phyloP scores from a whole-genome alignment of 148 eudicot species.

The Rhododendron vialii region DNA sequence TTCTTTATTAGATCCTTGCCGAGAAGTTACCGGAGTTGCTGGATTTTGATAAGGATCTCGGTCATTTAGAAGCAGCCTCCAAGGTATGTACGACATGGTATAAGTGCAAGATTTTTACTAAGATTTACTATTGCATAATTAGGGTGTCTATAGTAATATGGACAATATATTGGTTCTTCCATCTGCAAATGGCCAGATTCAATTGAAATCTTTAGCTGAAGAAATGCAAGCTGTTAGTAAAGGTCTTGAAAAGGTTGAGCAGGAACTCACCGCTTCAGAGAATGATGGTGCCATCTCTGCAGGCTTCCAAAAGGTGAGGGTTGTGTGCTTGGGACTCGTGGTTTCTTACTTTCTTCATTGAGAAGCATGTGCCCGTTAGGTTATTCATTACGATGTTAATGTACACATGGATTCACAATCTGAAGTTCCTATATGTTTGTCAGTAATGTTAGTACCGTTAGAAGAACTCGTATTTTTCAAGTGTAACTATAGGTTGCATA shows the following conservation, averaged over 20 bases:
- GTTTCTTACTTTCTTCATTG: constrained; percentile 4
- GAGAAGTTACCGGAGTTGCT: constrained; percentile 89
- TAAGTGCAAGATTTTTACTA: not conserved
- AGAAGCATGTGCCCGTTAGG: not conserved
- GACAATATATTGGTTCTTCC: not conserved
- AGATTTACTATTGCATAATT: not conserved
- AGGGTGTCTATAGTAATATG: not conserved
- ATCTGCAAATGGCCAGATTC: constrained; percentile 48
- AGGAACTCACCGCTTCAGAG: constrained; percentile 90
- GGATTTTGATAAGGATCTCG: constrained; percentile 90
- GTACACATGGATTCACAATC: not conserved
- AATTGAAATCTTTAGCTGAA: constrained; percentile 93
- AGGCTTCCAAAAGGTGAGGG: constrained; percentile 79
- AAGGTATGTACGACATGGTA: constrained; percentile 47
- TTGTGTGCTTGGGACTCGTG: not conserved
- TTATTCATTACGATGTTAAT: not conserved
- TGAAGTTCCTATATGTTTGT: not conserved
- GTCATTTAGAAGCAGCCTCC: constrained; percentile 89
- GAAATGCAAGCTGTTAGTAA: constrained; percentile 99
- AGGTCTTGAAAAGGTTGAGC: constrained; percentile 99
- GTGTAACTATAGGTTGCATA: not conserved
- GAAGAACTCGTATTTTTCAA: no score
- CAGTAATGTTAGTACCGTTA: not conserved
- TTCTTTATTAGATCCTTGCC: constrained; percentile 55
- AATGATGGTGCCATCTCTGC: constrained; percentile 83